These are phyloP conservation scores for Corchorus olitorius DNA, from an alignment of 345 rosid species.

Conservation along the genomic window DNA sequence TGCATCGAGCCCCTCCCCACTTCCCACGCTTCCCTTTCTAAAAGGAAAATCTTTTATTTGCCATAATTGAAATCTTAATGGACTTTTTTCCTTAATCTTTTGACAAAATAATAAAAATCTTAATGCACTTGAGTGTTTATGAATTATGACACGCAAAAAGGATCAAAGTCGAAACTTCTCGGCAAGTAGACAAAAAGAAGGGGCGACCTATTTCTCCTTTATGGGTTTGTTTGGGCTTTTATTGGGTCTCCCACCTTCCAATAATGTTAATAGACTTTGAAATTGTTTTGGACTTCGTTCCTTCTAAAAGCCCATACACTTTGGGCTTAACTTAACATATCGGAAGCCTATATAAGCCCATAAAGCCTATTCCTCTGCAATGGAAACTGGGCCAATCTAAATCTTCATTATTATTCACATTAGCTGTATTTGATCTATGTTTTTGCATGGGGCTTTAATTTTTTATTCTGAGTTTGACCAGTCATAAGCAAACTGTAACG, in stretches of 20 bases:
- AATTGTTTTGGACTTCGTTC: too few relatives aligned
- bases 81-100: neutral
- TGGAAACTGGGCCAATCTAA: neutral
- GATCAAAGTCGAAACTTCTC: too few relatives aligned
- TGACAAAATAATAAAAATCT: too few relatives aligned
- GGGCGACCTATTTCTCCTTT: too few relatives aligned
- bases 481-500: neutral
- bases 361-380: neutral
- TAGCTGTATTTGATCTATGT: neutral
- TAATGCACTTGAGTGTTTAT: too few relatives aligned
- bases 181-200: too few relatives aligned
- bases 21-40: neutral
- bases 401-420: too few relatives aligned
- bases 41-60: slow-evolving; percentile 1
- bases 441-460: neutral
- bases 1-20: slow-evolving; percentile 7
- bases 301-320: neutral
- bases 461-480: neutral
- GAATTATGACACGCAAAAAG: neutral
- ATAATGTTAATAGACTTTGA: too few relatives aligned
- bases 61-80: neutral
- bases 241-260: neutral
- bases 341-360: neutral
- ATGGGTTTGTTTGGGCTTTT: neutral
- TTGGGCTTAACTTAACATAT: neutral